Conservation (phyloP, 2,329 filamentous ascomycete species). For the Chaetomium strumarium region DNA sequence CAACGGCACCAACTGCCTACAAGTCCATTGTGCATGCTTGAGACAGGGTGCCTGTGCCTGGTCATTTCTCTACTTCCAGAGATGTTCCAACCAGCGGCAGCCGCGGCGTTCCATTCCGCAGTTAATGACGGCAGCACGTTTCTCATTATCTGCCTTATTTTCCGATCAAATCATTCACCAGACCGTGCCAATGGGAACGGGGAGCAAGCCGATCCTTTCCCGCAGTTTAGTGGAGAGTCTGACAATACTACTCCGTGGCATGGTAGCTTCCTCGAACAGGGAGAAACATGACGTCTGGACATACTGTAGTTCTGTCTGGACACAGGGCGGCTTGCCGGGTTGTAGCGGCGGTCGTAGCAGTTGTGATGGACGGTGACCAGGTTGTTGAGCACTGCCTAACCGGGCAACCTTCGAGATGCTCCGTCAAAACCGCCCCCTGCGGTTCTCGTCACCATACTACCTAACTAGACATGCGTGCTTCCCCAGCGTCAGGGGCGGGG, state of each 20-base stretch:
- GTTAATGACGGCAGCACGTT: slow-evolving; percentile 22
- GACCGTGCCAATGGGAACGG: slow-evolving; percentile 5
- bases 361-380: slow-evolving; percentile 4
- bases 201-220: slow-evolving; percentile 4
- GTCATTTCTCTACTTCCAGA: not conserved
- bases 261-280: not conserved
- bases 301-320: too few relatives aligned
- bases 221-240: slow-evolving; percentile 11
- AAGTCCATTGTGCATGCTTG: slow-evolving; percentile 7
- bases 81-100: slow-evolving; percentile 16
- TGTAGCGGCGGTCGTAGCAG: not conserved
- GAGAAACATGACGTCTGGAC: not conserved
- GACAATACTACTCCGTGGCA: slow-evolving; percentile 3
- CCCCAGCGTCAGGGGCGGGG: not conserved
- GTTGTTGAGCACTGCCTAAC: slow-evolving; percentile 14
- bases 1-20: slow-evolving; percentile 3
- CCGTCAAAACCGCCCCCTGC: slow-evolving; percentile 18
- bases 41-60: not conserved
- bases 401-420: slow-evolving; percentile 23
- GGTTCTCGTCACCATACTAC: not conserved
- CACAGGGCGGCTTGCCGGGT: not conserved
- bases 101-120: slow-evolving; percentile 24
- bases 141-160: slow-evolving; percentile 24
- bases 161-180: slow-evolving; percentile 20
- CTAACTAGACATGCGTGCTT: not conserved